Evolutionary conservation across 192 early-diverging fungal genomes (phyloP).

Genomic region (Mycoemilia scoparia): DNA sequence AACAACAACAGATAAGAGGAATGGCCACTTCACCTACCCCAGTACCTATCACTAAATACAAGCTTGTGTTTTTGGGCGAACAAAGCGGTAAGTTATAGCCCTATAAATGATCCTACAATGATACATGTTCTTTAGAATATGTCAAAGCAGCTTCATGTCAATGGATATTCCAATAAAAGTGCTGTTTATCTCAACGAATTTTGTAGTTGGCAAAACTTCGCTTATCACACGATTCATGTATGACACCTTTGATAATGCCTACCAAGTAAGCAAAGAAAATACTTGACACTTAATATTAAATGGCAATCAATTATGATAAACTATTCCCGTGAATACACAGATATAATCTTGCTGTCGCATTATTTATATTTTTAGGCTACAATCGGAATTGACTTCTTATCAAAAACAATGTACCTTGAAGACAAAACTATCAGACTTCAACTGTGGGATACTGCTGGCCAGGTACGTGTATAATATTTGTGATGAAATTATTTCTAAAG

Average conservation of each 20-base stretch:
- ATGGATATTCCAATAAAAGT: not conserved
- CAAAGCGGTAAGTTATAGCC: conserved; percentile 70
- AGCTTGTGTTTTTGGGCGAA: conserved; percentile 97
- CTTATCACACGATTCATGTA: conserved; percentile 99
- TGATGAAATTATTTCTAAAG: not conserved
- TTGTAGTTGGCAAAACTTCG: conserved; percentile 89
- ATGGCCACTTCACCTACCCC: no score
- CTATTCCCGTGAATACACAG: not conserved
- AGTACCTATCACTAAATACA: conserved; percentile 81
- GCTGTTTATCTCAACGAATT: not conserved
- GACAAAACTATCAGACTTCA: conserved; percentile 95
- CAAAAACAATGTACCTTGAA: conserved; percentile 98
- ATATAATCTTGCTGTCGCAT: not conserved
- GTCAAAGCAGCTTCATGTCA: not conserved
- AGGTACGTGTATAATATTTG: no score
- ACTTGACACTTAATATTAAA: not conserved
- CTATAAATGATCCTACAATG: not conserved
- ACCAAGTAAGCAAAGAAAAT: no score
- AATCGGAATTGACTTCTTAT: conserved; percentile 97
- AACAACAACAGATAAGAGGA: no score
- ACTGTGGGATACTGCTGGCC: conserved; percentile 97
- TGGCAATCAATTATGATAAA: not conserved
- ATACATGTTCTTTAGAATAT: not conserved
- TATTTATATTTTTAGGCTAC: no score
- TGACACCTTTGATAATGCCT: conserved; percentile 99